Percentiles rank a stretch among this genome's conserved stretches.
These are phyloP conservation scores for Salix dunnii DNA, from an alignment of 345 rosid species.

Conservation along the genomic window DNA sequence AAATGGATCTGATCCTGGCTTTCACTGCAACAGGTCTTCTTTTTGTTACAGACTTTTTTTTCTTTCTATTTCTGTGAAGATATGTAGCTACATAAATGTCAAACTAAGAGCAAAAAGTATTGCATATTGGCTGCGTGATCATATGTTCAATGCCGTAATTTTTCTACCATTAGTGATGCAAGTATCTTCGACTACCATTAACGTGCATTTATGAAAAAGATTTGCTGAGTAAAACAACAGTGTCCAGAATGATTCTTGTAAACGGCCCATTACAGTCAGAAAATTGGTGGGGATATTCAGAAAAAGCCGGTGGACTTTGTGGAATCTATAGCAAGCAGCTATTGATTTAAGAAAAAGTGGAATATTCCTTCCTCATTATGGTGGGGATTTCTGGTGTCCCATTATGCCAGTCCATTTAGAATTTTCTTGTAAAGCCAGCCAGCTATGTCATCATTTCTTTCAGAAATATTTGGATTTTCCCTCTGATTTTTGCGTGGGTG, in stretches of 20 bases:
- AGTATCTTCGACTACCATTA: neutral
- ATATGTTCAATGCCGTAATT: neutral
- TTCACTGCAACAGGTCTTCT: constrained; percentile 26
- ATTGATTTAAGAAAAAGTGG: neutral
- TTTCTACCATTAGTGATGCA: neutral
- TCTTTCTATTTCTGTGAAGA: neutral
- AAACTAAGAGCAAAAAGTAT: too few relatives aligned
- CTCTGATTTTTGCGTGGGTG: too few relatives aligned
- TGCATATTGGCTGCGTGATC: neutral
- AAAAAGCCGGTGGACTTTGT: neutral
- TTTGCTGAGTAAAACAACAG: too few relatives aligned
- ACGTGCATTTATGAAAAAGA: too few relatives aligned
- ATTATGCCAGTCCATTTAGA: neutral
- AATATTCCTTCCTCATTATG: neutral
- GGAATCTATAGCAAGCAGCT: neutral
- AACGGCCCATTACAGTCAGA: neutral
- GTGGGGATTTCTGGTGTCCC: neutral
- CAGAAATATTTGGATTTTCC: too few relatives aligned
- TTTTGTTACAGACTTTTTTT: neutral
- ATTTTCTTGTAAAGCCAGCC: too few relatives aligned
- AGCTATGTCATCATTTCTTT: too few relatives aligned
- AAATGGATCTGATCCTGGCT: constrained; percentile 6
- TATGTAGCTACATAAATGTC: neutral
- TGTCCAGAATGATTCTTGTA: neutral
- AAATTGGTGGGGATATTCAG: neutral